Percentiles rank a stretch among this genome's conserved stretches.
Conservation (phyloP, 805 yeast species). For the Limtongia smithiae region DNA sequence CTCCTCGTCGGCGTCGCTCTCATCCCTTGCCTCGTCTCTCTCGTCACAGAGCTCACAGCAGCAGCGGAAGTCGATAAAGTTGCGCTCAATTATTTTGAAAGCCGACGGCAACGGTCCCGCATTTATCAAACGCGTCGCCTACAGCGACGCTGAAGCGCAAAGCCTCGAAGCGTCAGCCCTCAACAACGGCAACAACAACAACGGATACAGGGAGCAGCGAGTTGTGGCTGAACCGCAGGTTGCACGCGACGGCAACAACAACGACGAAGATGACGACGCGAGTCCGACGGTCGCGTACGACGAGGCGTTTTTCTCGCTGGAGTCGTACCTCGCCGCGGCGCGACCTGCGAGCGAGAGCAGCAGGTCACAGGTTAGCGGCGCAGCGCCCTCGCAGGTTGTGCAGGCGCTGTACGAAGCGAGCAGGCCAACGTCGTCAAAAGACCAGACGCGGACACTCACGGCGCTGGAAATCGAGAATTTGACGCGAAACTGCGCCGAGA, state of each 20-base stretch:
- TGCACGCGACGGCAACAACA: not conserved
- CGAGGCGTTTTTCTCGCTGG: conserved; percentile 24
- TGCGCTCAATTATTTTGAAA: conserved; percentile 20
- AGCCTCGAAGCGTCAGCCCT: not conserved
- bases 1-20: not conserved
- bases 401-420: no score
- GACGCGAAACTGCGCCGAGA: conserved; percentile 14
- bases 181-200: not conserved
- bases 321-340: conserved; percentile 6
- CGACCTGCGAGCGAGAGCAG: not conserved
- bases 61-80: conserved; percentile 9
- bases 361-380: no score
- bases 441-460: conserved; percentile 1
- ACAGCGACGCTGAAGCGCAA: not conserved
- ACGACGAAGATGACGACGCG: not conserved
- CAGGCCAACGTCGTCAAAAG: no score
- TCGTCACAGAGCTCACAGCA: not conserved
- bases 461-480: conserved; percentile 7
- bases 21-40: not conserved
- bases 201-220: not conserved
- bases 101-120: conserved; percentile 15
- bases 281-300: conserved; percentile 15
- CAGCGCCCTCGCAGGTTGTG: no score
- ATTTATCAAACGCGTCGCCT: conserved; percentile 8
- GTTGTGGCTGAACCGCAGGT: not conserved